Evolutionary conservation across 2,329 filamentous ascomycete species (phyloP).

Genomic region (Paecilomyces fulvus): DNA sequence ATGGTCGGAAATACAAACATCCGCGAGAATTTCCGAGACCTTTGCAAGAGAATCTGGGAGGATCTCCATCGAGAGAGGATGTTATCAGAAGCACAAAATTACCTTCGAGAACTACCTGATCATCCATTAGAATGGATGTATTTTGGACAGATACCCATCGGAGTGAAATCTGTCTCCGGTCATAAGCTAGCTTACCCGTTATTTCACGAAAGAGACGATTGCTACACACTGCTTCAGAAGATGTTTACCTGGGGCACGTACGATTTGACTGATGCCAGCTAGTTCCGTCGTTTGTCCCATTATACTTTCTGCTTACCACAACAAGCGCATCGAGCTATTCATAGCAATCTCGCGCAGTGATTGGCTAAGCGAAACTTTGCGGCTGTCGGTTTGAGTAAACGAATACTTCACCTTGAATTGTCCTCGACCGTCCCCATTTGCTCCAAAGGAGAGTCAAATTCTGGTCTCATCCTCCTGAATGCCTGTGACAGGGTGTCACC

Average conservation of each 20-base stretch:
- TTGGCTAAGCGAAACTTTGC: too few species aligned
- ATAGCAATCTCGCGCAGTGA: too few species aligned
- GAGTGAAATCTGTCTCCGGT: not conserved
- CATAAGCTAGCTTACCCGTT: constrained; percentile 3
- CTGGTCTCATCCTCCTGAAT: too few species aligned
- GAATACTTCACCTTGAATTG: too few species aligned
- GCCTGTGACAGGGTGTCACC: too few species aligned
- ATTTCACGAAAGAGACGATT: constrained; percentile 1
- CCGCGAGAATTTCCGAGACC: not conserved
- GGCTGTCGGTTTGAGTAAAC: too few species aligned
- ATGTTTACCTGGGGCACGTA: constrained; percentile 1
- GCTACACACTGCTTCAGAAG: not conserved
- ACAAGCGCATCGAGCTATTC: too few species aligned
- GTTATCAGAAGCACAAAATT: constrained; percentile 1
- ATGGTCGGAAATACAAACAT: not conserved
- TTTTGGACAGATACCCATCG: not conserved
- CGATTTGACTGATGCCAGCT: not conserved
- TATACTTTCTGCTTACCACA: too few species aligned
- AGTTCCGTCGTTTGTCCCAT: too few species aligned
- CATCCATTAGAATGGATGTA: constrained; percentile 3
- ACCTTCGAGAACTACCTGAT: not conserved
- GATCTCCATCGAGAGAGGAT: not conserved
- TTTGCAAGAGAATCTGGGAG: not conserved
- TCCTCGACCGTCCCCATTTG: too few species aligned
- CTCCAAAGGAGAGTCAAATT: too few species aligned